Conservation (phyloP, 2,329 filamentous ascomycete genomes). For the Seiridium unicorne region DNA sequence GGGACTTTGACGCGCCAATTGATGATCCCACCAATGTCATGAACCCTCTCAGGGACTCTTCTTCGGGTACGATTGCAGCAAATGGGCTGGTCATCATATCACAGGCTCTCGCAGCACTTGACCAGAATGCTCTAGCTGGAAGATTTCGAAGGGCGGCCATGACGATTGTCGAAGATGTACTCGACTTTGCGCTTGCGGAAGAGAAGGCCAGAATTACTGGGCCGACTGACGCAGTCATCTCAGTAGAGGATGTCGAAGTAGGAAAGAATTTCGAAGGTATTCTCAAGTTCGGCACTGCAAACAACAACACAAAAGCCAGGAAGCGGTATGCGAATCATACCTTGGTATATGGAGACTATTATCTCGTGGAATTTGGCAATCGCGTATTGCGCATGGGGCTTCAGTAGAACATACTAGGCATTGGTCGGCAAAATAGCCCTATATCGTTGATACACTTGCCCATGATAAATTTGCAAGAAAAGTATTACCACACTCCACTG, state of each 20-base stretch:
- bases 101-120: constrained; percentile 12
- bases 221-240: neutral
- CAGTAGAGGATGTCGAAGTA: constrained; percentile 6
- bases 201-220: constrained; percentile 20
- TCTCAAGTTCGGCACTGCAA: constrained; percentile 31
- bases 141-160: constrained; percentile 12
- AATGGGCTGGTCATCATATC: constrained; percentile 25
- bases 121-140: neutral
- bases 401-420: neutral
- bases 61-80: constrained; percentile 23
- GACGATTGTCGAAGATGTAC: constrained; percentile 15
- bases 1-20: constrained; percentile 49
- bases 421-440: neutral
- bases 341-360: constrained; percentile 49
- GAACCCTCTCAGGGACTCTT: constrained; percentile 31
- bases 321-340: constrained; percentile 34
- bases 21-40: constrained; percentile 15
- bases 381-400: constrained; percentile 37
- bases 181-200: constrained; percentile 17
- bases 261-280: constrained; percentile 26
- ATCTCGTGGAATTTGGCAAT: constrained; percentile 46
- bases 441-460: neutral
- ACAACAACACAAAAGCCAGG: constrained; percentile 27
- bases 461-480: too few species aligned
- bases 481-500: neutral